phyloP scores from a whole-genome alignment of 441 rosid genomes.

The Pelargonium myrrhifolium region DNA sequence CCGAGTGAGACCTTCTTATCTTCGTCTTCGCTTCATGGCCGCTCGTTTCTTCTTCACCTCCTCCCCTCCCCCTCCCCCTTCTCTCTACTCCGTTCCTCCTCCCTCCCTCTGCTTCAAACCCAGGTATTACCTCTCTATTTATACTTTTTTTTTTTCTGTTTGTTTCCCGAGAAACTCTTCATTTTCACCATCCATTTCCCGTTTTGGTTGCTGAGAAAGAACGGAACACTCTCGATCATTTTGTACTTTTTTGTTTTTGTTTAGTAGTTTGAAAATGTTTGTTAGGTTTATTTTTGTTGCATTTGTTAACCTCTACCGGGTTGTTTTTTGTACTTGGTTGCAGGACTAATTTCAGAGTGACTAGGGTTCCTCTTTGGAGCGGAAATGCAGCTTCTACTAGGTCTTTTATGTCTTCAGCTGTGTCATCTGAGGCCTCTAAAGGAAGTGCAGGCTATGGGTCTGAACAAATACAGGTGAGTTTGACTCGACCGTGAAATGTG shows the following conservation, averaged over 20 bases:
- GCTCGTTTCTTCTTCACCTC: slow-evolving; percentile 24
- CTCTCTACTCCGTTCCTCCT: slow-evolving; percentile 20
- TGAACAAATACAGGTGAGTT: slow-evolving; percentile 80
- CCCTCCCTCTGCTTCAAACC: slow-evolving; percentile 29
- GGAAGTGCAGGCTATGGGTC: slow-evolving; percentile 66
- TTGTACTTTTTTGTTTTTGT: not conserved
- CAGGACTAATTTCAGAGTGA: slow-evolving; percentile 44
- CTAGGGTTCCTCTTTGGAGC: slow-evolving; percentile 30
- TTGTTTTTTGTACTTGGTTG: slow-evolving; percentile 13
- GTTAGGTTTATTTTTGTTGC: not conserved
- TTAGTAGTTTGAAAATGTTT: not conserved
- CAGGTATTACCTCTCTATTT: slow-evolving; percentile 26
- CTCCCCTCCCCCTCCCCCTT: slow-evolving; percentile 13
- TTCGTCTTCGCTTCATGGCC: slow-evolving; percentile 31
- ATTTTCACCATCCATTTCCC: not conserved
- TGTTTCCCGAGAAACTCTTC: slow-evolving; percentile 1
- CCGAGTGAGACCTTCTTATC: slow-evolving; percentile 33
- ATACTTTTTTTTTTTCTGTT: not conserved
- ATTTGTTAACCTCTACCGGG: not conserved
- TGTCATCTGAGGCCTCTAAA: slow-evolving; percentile 46
- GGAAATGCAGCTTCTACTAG: slow-evolving; percentile 39
- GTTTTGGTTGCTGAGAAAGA: not conserved
- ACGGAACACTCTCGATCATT: not conserved
- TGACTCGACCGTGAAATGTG: not conserved
- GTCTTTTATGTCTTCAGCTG: slow-evolving; percentile 67